Conservation (phyloP, 2,329 filamentous ascomycete species). For the Scedosporium apiospermum region DNA sequence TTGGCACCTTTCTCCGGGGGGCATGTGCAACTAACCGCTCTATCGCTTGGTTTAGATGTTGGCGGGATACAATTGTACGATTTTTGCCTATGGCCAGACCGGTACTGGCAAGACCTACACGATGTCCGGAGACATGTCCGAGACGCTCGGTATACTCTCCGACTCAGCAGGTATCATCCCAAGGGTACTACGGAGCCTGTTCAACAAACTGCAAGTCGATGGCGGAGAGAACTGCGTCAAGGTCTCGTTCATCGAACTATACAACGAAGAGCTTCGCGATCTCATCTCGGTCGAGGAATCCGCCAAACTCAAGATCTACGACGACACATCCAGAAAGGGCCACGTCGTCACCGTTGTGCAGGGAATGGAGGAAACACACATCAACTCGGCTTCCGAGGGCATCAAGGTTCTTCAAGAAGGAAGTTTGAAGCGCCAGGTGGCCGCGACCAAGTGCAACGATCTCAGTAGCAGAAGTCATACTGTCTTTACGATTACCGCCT, state of each 20-base stretch:
- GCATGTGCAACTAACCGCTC: background rate
- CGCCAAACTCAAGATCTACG: slow-evolving; percentile 88
- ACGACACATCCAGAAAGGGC: slow-evolving; percentile 81
- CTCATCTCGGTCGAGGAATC: slow-evolving; percentile 73
- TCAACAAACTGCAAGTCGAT: slow-evolving; percentile 71
- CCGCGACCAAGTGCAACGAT: slow-evolving; percentile 98
- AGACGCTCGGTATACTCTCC: slow-evolving; percentile 74
- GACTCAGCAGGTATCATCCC: slow-evolving; percentile 94
- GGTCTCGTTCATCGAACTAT: slow-evolving; percentile 96
- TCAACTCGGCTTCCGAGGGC: slow-evolving; percentile 73
- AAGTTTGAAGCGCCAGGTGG: slow-evolving; percentile 92
- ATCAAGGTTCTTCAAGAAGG: slow-evolving; percentile 83
- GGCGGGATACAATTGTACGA: slow-evolving; percentile 91
- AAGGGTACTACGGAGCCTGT: slow-evolving; percentile 77
- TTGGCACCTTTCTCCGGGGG: background rate
- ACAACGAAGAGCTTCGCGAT: slow-evolving; percentile 95
- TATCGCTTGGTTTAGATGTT: slow-evolving; percentile 56
- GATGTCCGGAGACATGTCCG: slow-evolving; percentile 96
- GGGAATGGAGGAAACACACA: slow-evolving; percentile 95
- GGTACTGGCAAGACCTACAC: slow-evolving; percentile 98
- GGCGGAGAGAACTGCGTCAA: slow-evolving; percentile 83
- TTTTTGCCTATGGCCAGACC: slow-evolving; percentile 97
- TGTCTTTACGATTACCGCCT: slow-evolving; percentile 90
- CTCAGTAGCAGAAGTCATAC: slow-evolving; percentile 95
- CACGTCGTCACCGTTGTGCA: slow-evolving; percentile 81